These are phyloP conservation scores for Mucor racemosus DNA, from an alignment of 371 early-diverging fungal genomes.

Conservation along the genomic window DNA sequence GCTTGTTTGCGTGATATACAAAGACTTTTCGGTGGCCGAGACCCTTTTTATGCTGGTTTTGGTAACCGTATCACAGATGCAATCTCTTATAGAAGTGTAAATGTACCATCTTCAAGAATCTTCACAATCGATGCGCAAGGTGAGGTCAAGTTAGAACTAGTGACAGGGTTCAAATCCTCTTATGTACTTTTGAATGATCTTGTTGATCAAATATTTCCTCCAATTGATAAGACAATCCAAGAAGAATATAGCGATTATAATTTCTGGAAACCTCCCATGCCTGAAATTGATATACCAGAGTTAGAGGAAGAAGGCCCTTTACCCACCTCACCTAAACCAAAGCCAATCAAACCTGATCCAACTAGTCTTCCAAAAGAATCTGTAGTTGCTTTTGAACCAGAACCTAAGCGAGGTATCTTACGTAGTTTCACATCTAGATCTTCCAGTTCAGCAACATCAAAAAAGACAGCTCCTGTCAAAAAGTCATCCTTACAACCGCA, in stretches of 20 bases:
- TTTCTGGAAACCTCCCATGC: constrained; percentile 77
- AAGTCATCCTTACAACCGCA: not conserved
- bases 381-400: constrained; percentile 28
- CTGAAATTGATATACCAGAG: constrained; percentile 61
- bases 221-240: constrained; percentile 53
- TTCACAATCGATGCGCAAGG: constrained; percentile 97
- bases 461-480: not conserved
- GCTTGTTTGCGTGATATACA: constrained; percentile 93
- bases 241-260: constrained; percentile 87
- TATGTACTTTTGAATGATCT: constrained; percentile 90
- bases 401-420: constrained; percentile 26
- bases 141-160: constrained; percentile 89
- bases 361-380: constrained; percentile 28
- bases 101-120: constrained; percentile 92
- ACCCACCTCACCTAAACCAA: constrained; percentile 39
- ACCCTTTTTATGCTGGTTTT: constrained; percentile 98
- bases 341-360: constrained; percentile 48
- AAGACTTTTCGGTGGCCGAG: constrained; percentile 77
- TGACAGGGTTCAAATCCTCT: constrained; percentile 82
- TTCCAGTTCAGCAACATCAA: not conserved
- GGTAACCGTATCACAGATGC: constrained; percentile 97
- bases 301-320: constrained; percentile 23
- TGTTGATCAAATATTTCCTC: constrained; percentile 97
- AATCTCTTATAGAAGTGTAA: constrained; percentile 93
- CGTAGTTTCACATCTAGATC: constrained; percentile 47